Percentiles rank a stretch among this genome's conserved stretches.
phyloP scores from a whole-genome alignment of 2,329 filamentous ascomycete species.

The Penicillium sp. region DNA sequence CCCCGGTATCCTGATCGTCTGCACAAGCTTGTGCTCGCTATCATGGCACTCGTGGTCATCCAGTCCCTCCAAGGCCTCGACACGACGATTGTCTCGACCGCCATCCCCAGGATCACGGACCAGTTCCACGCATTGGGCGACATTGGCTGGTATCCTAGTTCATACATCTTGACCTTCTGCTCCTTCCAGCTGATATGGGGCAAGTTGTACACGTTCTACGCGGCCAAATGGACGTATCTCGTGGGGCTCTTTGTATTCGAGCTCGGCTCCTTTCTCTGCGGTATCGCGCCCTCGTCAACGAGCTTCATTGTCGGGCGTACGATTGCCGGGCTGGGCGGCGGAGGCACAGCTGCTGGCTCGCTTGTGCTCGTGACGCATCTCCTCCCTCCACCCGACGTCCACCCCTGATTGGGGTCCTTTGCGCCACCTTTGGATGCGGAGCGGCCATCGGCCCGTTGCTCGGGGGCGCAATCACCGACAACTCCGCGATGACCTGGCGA shows the following conservation, averaged over 20 bases:
- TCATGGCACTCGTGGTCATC: too few species aligned
- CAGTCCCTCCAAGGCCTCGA: constrained; percentile 17
- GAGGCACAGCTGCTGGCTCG: neutral
- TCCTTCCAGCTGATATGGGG: constrained; percentile 13
- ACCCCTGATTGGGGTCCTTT: constrained; percentile 1
- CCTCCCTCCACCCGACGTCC: neutral
- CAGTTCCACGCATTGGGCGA: constrained; percentile 31
- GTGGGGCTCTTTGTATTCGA: constrained; percentile 29
- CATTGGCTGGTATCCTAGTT: constrained; percentile 19
- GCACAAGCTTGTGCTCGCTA: too few species aligned
- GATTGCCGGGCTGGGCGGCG: constrained; percentile 24
- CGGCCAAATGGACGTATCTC: constrained; percentile 27
- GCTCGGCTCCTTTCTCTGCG: constrained; percentile 31
- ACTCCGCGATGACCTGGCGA: constrained; percentile 14
- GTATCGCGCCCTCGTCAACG: constrained; percentile 24
- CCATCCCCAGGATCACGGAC: constrained; percentile 42
- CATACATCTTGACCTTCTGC: constrained; percentile 12
- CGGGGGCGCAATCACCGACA: constrained; percentile 19
- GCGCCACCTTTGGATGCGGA: neutral
- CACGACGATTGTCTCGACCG: constrained; percentile 39
- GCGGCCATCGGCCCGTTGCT: constrained; percentile 10
- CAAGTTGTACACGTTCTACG: constrained; percentile 9
- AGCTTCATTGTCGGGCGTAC: constrained; percentile 29
- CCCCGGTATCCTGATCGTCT: too few species aligned
- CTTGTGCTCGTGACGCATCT: constrained; percentile 1